Evolutionary conservation across 164 flowering plant species (phyloP), one percentile per base, ranked within the genome.

Genomic region (Piper longum): DNA sequence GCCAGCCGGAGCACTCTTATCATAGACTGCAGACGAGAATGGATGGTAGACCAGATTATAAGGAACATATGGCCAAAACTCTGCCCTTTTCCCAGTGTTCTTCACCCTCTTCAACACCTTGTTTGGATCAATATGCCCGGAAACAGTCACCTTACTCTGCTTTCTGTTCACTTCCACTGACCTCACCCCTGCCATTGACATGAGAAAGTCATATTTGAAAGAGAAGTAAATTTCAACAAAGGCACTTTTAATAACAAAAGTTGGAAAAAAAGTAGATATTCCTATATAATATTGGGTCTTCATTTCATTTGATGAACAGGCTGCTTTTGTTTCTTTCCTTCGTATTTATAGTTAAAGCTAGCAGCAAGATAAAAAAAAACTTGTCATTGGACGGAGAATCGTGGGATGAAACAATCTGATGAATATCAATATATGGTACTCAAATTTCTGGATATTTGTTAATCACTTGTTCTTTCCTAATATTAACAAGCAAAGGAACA

Each of bases 21-120:
- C 91, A 59, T 88, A 88, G 60, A 76, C 84, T 56, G 80, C 81
- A 39, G 79, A 4, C 0, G 62, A 80, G 43, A 79, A 80, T 43
- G 95, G 87, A 67, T 88, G 77, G 11, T 73, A 45, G 0, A 83
- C 89, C n/a, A 85, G 68, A 44, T 85, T 83, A 71, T 79, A 74
- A 39, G 83, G 81, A 9, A 88, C 72, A 55, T 88, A 88, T 4
- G 95, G 95, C 95, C 95, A 85, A 52, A 83, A 78, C 58, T 88
- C 95, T 1, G 89, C 91, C 54, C 72, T 76, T 68, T 87, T 87
- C 13, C 95, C 95, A 0, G 89, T 84, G 44, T 72, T 72, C 70
- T 76, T 77, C 68, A 85, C 82, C 63, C 72, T 85, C 73, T 81
- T 83, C 65, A 88, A 62, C 67, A 86, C 96, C 73, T 84, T 86